Conservation (phyloP, 129 eudicot genomes). For the carrot (Daucus carota) region DNA sequence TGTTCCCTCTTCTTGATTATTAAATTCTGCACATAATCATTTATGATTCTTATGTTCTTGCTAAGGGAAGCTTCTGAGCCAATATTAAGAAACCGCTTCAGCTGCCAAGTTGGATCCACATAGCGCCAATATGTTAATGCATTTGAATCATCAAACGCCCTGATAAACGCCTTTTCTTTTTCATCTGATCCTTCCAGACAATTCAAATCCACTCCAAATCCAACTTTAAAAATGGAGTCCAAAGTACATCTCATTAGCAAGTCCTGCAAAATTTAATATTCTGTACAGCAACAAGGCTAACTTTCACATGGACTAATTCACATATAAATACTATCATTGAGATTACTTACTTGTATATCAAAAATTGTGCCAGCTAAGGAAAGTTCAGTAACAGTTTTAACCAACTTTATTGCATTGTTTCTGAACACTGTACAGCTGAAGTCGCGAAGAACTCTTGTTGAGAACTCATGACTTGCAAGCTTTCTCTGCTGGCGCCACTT, state of each 20-base stretch:
- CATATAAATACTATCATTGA: background rate
- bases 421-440: background rate
- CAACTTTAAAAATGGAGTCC: constrained; percentile 3
- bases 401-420: background rate
- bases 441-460: background rate
- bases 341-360: background rate
- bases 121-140: constrained; percentile 6
- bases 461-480: constrained; percentile 5
- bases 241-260: constrained; percentile 1
- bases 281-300: background rate
- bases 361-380: background rate
- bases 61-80: constrained; percentile 1
- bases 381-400: background rate
- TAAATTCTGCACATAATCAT: background rate
- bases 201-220: constrained; percentile 1
- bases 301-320: background rate
- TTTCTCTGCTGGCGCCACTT: constrained; percentile 9
- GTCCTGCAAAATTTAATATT: background rate
- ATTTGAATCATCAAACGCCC: background rate
- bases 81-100: constrained; percentile 1
- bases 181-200: background rate
- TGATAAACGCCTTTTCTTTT: background rate
- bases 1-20: background rate
- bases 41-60: background rate
- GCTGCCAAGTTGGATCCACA: background rate